A percentile compares a stretch with the other conserved stretches of the same genome.
Evolutionary conservation across 2,329 filamentous ascomycete species (phyloP).

Genomic region (Ascocoryne sarcoides): DNA sequence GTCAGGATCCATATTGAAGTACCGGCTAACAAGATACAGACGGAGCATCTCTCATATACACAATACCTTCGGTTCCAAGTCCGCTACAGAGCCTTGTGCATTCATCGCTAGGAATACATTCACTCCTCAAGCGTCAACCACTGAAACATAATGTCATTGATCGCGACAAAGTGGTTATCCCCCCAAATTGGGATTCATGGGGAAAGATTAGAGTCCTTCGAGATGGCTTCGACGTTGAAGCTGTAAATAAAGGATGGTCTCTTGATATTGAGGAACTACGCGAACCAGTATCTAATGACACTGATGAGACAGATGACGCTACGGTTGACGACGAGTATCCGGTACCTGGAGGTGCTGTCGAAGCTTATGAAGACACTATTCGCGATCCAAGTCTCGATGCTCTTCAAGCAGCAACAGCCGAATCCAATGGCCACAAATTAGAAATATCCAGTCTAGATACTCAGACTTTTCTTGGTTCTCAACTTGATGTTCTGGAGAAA

Average conservation of each 20-base stretch:
- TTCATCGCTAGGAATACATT: conserved; percentile 78
- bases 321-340: conserved; percentile 11
- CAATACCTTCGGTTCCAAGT: conserved; percentile 65
- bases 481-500: conserved; percentile 66
- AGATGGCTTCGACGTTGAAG: conserved; percentile 87
- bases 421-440: conserved; percentile 30
- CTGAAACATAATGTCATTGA: conserved; percentile 89
- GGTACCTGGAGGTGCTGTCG: conserved; percentile 50
- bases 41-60: conserved; percentile 79
- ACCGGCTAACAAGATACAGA: conserved; percentile 39
- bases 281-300: conserved; percentile 28
- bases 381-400: conserved; percentile 62
- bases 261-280: conserved; percentile 62
- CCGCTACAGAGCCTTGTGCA: conserved; percentile 74
- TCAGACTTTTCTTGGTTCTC: conserved; percentile 67
- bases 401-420: conserved; percentile 43
- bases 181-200: conserved; percentile 97
- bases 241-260: conserved; percentile 75
- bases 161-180: conserved; percentile 87
- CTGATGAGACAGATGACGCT: conserved; percentile 13
- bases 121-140: conserved; percentile 66
- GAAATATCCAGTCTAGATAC: conserved; percentile 62
- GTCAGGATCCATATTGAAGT: not conserved
- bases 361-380: conserved; percentile 71
- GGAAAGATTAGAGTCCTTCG: conserved; percentile 89